Evolutionary conservation across 805 yeast genomes (phyloP).

Genomic region (Dipodascus geniculatus): DNA sequence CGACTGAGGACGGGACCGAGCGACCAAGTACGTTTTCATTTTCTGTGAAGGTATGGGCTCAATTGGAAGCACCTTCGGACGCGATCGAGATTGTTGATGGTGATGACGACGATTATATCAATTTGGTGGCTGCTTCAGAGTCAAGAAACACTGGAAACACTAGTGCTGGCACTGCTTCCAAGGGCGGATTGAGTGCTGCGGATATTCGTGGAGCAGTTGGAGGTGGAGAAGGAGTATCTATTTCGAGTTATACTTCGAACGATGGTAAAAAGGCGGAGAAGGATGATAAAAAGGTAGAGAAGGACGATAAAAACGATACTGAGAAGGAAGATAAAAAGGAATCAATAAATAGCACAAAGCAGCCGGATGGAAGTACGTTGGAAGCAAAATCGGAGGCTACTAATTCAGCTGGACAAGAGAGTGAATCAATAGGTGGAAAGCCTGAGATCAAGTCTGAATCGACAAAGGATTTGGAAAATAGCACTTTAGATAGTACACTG

Average conservation of each 20-base stretch:
- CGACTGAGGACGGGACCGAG: conserved; percentile 10
- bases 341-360: not conserved
- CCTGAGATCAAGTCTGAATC: too few species aligned
- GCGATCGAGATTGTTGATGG: conserved; percentile 24
- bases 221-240: conserved; percentile 36
- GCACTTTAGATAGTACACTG: too few species aligned
- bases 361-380: not conserved
- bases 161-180: not conserved
- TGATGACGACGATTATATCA: conserved; percentile 30
- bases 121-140: conserved; percentile 14
- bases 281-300: not conserved
- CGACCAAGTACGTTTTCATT: conserved; percentile 15
- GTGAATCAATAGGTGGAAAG: too few species aligned
- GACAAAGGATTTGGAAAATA: too few species aligned
- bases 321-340: not conserved
- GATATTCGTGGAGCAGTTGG: conserved; percentile 48
- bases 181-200: conserved; percentile 30
- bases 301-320: not conserved
- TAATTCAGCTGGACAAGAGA: not conserved
- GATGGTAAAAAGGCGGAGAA: not conserved
- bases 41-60: conserved; percentile 26
- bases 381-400: not conserved
- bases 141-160: conserved; percentile 4
- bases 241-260: conserved; percentile 13
- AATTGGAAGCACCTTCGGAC: conserved; percentile 11